Conservation (phyloP, 306 rosid species). For the Quillaja saponaria region DNA sequence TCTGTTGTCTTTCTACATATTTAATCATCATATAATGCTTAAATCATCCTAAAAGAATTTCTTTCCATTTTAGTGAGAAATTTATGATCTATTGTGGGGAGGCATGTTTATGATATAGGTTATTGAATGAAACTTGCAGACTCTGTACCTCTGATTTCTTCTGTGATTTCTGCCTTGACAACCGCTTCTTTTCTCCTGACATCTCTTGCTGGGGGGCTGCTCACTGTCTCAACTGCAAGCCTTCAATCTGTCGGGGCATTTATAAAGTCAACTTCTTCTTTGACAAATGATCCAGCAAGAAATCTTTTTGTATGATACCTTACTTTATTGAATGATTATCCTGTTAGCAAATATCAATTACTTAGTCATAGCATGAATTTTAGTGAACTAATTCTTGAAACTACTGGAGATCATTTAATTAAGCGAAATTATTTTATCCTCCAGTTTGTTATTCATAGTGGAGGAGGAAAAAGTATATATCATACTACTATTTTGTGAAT, state of each 20-base stretch:
- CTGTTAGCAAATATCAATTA: conserved; percentile 1
- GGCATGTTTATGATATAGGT: conserved; percentile 5
- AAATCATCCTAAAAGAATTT: no score
- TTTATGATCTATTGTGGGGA: neutral
- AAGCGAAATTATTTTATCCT: no score
- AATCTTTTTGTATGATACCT: conserved; percentile 66
- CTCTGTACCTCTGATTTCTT: conserved; percentile 56
- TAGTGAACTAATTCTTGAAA: no score
- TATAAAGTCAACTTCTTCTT: conserved; percentile 48
- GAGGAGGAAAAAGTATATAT: neutral
- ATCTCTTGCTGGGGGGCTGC: conserved; percentile 68
- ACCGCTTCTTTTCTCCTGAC: conserved; percentile 65
- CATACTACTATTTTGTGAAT: neutral
- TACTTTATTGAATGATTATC: conserved; percentile 19
- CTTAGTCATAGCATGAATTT: neutral
- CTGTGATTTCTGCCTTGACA: conserved; percentile 54
- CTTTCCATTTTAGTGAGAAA: neutral
- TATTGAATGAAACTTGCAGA: conserved; percentile 50
- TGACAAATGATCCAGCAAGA: conserved; percentile 70
- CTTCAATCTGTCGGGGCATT: conserved; percentile 63
- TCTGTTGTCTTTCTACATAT: neutral
- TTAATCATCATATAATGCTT: no score
- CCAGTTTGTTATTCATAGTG: neutral
- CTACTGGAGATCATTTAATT: no score
- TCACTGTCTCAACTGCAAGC: conserved; percentile 77